Base-by-base conservation (phyloP, 208 protist species). In the Acanthamoeba culbertsoni region DNA sequence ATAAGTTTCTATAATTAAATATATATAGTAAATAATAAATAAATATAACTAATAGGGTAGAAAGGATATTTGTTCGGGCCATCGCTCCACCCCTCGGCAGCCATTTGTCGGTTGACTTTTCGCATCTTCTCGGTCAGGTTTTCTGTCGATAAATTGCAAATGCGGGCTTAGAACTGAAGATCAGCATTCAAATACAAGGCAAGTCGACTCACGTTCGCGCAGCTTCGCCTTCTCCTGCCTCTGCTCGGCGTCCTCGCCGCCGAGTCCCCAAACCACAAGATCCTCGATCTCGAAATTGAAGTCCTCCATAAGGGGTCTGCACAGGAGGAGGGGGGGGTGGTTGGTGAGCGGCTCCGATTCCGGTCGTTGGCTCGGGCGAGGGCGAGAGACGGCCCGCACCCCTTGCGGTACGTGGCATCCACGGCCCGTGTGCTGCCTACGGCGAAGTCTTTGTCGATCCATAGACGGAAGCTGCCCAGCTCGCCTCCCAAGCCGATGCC, bases 391-490 rank as follows among this genome's bases (percentile, higher is more conserved):
- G 20, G 51, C 20, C 14, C 28, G 37, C 43, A 92, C 86, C 86
- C 86, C 16, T 77, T 92, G 33, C 48, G 37, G 40, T 79, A 92
- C 59, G 86, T 92, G 42, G 37, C 28, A 62, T 77, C 86, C 20
- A 92, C 55, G 2, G 45, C 4, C 5, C 63, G 8, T 16, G 59
- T 79, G 43, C n/a, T 77, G 20, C 86, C 86, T 37, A 77, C 86
- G 20, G 55, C 86, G 37, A 92, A 92, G 63, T 92, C 86, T n/a
- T 57, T 40, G 46, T 92, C 86, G 40, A 92, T 77, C 86, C 86
- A 92, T 37, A 92, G 23, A 28, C 86, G 55, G 62, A 92, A 92
- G 40, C 42, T 92, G 65, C 86, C 86, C n/a, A 92, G n/a, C 7
- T 71, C 55, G 28, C 86, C 86, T 14, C 86, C 86, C 28, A 92